Conservation (phyloP, 2,329 filamentous ascomycete genomes). For the Aureobasidium sp. region DNA sequence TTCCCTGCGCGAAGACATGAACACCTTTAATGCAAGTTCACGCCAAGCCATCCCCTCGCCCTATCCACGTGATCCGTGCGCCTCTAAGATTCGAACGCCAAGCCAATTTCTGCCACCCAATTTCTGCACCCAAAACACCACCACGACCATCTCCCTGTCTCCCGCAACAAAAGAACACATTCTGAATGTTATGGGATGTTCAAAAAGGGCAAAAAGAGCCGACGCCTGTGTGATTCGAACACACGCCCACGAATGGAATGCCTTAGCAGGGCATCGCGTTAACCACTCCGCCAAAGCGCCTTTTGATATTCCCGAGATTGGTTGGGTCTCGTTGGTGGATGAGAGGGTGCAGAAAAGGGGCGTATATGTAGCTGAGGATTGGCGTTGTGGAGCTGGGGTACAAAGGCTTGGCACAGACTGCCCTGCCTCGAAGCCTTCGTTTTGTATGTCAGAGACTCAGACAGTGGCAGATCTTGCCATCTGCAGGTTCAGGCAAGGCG, state of each 20-base stretch:
- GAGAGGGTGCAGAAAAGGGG: fast-evolving
- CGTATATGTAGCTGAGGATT: neutral
- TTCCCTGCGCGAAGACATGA: neutral
- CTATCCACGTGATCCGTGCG: too few relatives aligned
- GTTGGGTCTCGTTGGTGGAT: neutral
- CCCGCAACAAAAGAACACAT: neutral
- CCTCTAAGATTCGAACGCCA: neutral
- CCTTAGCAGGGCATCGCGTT: constrained; percentile 18
- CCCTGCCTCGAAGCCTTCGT: too few relatives aligned
- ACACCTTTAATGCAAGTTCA: neutral
- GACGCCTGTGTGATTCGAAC: constrained; percentile 38
- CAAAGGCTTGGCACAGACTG: too few relatives aligned
- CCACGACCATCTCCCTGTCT: neutral
- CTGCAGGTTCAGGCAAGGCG: too few relatives aligned
- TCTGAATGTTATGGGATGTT: fast-evolving
- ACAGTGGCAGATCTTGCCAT: too few relatives aligned
- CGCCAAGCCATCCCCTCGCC: too few relatives aligned
- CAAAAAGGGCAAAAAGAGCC: neutral
- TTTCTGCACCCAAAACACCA: neutral
- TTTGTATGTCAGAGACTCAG: too few relatives aligned
- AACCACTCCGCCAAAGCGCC: neutral
- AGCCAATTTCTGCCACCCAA: neutral
- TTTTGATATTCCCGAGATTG: neutral
- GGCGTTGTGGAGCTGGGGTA: too few relatives aligned
- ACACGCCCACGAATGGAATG: constrained; percentile 37